Evolutionary conservation across 1,284 basidiomycete species (phyloP).

Genomic region (Marasmius oreades): DNA sequence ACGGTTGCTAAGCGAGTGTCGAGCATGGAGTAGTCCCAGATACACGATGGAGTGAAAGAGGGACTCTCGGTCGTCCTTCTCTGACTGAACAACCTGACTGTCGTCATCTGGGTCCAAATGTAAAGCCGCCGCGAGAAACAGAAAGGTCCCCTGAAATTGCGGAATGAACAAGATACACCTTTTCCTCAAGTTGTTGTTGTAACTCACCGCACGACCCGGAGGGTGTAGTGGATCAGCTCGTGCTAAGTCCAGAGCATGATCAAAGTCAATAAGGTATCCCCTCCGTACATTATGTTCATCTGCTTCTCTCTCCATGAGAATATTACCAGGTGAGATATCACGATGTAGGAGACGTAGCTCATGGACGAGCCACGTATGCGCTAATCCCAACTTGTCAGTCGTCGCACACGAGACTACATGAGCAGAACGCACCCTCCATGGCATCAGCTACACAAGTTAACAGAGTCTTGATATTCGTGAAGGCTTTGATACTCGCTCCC

Average conservation of each 20-base stretch:
- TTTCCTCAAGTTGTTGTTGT: neutral
- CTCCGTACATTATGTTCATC: neutral
- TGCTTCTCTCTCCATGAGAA: neutral
- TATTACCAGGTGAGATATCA: neutral
- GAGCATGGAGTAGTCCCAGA: neutral
- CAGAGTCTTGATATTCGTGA: neutral
- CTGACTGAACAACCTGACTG: neutral
- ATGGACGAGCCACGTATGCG: neutral
- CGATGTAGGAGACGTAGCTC: neutral
- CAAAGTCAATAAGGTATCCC: neutral
- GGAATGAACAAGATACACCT: neutral
- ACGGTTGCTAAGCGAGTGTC: neutral
- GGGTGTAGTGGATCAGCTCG: neutral
- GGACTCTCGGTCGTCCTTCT: neutral
- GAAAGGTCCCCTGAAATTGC: neutral
- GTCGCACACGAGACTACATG: neutral
- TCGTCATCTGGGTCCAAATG: neutral
- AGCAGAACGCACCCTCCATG: neutral
- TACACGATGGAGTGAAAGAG: neutral
- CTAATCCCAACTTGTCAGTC: neutral
- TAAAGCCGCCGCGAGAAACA: neutral
- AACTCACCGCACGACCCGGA: neutral
- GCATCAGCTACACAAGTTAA: neutral
- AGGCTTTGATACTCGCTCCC: neutral
- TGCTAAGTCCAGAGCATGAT: neutral